These are phyloP conservation scores for Polyporus arcularius DNA, from an alignment of 768 basidiomycete species.

Conservation along the genomic window DNA sequence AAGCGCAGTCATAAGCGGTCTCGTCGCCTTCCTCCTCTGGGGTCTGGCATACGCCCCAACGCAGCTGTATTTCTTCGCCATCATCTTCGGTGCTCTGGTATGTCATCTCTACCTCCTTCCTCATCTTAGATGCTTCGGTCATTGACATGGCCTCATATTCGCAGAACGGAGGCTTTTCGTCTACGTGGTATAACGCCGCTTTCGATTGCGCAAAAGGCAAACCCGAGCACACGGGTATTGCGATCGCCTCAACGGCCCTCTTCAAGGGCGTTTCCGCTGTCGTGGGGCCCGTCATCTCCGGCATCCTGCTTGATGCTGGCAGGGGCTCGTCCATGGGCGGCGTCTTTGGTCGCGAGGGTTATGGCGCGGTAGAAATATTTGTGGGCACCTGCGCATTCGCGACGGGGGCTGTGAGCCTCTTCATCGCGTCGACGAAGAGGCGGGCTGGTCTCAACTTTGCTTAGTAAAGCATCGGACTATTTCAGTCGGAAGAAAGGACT, in stretches of 20 bases:
- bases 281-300: conserved; percentile 24
- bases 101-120: background rate
- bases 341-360: conserved; percentile 22
- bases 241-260: conserved; percentile 19
- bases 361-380: conserved; percentile 26
- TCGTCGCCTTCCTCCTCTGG: conserved; percentile 25
- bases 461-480: background rate
- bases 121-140: background rate
- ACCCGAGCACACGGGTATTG: conserved; percentile 22
- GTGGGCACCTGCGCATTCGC: conserved; percentile 25
- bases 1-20: conserved; percentile 19
- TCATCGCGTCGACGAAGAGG: conserved; percentile 18
- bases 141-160: background rate
- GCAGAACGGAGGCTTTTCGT: conserved; percentile 26
- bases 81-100: conserved; percentile 28
- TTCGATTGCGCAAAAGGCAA: conserved; percentile 24
- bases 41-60: conserved; percentile 23
- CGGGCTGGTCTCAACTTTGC: background rate
- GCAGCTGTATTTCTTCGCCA: conserved; percentile 24
- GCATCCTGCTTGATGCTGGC: conserved; percentile 24
- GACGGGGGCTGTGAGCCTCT: conserved; percentile 18
- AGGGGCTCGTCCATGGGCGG: conserved; percentile 10
- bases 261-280: conserved; percentile 26
- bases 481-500: no score
- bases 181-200: conserved; percentile 19